A percentile compares a stretch with the other conserved stretches of the same genome.
Conservation (phyloP, 1,284 basidiomycete species). For the Ceratobasidium theobromae region DNA sequence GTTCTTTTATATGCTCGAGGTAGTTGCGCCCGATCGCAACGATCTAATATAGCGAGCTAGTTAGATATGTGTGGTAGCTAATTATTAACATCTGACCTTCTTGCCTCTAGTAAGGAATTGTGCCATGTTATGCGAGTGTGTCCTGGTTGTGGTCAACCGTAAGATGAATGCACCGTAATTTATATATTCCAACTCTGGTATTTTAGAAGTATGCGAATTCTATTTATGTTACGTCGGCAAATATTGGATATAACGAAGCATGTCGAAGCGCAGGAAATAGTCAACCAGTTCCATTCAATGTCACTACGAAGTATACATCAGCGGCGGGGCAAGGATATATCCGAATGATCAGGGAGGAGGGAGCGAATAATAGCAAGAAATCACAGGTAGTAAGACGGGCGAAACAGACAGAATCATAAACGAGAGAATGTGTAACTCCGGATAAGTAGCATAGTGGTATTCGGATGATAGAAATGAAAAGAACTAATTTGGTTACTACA, state of each 20-base stretch:
- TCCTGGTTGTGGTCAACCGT: not conserved
- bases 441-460: conserved; percentile 10
- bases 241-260: no score
- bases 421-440: conserved; percentile 13
- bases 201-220: no score
- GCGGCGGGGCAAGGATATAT: not conserved
- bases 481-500: not conserved
- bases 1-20: conserved; percentile 86
- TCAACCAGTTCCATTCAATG: not conserved
- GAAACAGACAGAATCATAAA: not conserved
- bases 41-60: conserved; percentile 49
- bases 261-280: no score
- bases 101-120: conserved; percentile 15
- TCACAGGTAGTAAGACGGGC: not conserved
- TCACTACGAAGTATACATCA: conserved; percentile 16
- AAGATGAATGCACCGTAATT: not conserved
- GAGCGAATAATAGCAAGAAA: not conserved
- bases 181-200: not conserved
- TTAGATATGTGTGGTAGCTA: not conserved
- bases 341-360: not conserved
- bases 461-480: not conserved
- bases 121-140: not conserved
- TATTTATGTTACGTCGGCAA: no score
- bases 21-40: conserved; percentile 89
- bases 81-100: not conserved